Percentiles rank a stretch among this genome's conserved stretches.
phyloP scores from a whole-genome alignment of 208 protist genomes.

The Endotrypanum monterogeii region DNA sequence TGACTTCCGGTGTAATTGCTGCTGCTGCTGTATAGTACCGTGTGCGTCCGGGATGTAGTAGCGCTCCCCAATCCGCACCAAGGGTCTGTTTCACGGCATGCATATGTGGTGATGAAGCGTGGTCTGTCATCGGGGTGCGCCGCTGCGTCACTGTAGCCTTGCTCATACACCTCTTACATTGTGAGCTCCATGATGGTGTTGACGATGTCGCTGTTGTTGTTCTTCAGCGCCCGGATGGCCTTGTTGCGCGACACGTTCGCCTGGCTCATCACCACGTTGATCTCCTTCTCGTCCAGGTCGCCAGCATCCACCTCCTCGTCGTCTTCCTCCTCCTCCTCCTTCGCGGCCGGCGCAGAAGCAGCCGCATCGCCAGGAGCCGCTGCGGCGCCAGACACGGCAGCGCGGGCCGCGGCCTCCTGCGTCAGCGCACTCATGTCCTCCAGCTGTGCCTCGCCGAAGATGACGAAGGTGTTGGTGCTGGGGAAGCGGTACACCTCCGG shows the following conservation, averaged over 20 bases:
- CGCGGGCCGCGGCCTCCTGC: slow-evolving; percentile 72
- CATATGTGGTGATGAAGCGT: not conserved
- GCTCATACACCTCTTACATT: slow-evolving; percentile 36
- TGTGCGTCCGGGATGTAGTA: not conserved
- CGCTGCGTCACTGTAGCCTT: not conserved
- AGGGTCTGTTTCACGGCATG: too few species aligned
- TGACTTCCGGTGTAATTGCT: not conserved
- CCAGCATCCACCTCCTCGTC: slow-evolving; percentile 63
- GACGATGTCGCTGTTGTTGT: slow-evolving; percentile 89
- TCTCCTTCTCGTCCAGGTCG: slow-evolving; percentile 82
- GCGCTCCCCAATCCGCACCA: too few species aligned
- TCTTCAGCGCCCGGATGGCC: slow-evolving; percentile 83
- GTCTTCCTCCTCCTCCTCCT: slow-evolving; percentile 51
- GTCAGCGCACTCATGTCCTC: slow-evolving; percentile 83
- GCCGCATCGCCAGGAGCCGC: slow-evolving; percentile 28
- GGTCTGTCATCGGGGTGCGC: not conserved
- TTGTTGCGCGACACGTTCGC: slow-evolving; percentile 69
- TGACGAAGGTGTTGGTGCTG: slow-evolving; percentile 96
- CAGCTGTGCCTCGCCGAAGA: slow-evolving; percentile 97
- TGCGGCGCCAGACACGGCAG: slow-evolving; percentile 54
- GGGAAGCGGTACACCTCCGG: slow-evolving; percentile 97
- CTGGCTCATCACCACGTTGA: slow-evolving; percentile 84
- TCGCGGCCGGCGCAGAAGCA: slow-evolving; percentile 27
- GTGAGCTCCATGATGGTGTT: slow-evolving; percentile 90
- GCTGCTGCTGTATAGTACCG: too few species aligned